These are phyloP conservation scores for Citrullus colocynthis DNA, from an alignment of 306 rosid species.

Conservation along the genomic window DNA sequence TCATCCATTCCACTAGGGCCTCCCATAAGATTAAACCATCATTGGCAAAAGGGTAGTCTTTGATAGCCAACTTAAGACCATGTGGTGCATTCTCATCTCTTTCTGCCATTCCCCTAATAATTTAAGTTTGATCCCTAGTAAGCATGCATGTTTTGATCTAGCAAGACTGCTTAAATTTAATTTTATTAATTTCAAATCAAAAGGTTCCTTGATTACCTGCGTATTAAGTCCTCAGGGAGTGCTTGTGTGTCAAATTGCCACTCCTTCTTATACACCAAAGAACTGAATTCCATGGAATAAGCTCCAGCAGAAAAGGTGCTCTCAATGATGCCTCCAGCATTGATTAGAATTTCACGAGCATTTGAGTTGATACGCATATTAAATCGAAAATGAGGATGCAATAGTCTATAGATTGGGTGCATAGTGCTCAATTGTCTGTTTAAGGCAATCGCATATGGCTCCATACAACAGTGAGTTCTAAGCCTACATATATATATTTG, in stretches of 20 bases:
- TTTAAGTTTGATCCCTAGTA: background rate
- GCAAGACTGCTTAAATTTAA: too few species aligned
- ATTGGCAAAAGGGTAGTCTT: constrained; percentile 68
- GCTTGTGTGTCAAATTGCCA: constrained; percentile 59
- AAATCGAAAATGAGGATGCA: constrained; percentile 77
- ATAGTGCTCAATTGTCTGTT: constrained; percentile 63
- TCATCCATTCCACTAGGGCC: constrained; percentile 38
- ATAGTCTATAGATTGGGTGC: constrained; percentile 67
- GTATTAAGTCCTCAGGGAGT: constrained; percentile 54
- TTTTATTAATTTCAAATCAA: too few species aligned
- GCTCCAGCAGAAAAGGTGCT: constrained; percentile 25
- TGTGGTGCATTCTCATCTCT: constrained; percentile 31
- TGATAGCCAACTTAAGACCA: constrained; percentile 40
- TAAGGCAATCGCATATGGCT: constrained; percentile 69
- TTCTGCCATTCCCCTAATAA: constrained; percentile 51
- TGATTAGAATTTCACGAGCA: constrained; percentile 50
- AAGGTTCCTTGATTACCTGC: constrained; percentile 16
- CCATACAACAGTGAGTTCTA: constrained; percentile 61
- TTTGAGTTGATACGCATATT: constrained; percentile 71
- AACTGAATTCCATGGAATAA: constrained; percentile 34
- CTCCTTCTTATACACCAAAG: constrained; percentile 36
- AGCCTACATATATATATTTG: constrained; percentile 27
- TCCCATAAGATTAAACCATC: constrained; percentile 62
- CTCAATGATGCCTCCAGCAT: constrained; percentile 51
- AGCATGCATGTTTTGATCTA: too few species aligned